Evolutionary conservation across 805 yeast genomes (phyloP).

Genomic region (Candida quercuum): DNA sequence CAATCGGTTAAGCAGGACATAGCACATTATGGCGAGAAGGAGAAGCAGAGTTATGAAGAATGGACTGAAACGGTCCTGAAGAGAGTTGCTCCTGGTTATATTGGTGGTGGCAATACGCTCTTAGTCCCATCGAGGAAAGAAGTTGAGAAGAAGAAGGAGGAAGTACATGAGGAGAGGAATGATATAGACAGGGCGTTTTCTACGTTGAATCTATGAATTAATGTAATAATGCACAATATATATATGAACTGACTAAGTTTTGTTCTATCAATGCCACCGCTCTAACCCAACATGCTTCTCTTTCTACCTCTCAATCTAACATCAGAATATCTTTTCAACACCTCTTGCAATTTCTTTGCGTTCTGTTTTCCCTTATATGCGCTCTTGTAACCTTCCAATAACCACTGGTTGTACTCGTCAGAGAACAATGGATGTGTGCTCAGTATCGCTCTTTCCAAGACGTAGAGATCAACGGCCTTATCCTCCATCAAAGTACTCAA

Average conservation of each 20-base stretch:
- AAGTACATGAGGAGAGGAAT: background rate
- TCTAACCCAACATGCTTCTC: conserved; percentile 84
- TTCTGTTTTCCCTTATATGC: conserved; percentile 32
- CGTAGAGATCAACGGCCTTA: conserved; percentile 95
- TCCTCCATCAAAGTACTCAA: conserved; percentile 77
- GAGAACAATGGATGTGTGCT: conserved; percentile 86
- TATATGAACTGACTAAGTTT: too few relatives aligned
- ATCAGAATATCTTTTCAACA: conserved; percentile 63
- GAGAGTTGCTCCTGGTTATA: conserved; percentile 38
- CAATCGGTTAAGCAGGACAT: conserved; percentile 23
- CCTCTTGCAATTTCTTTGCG: conserved; percentile 41
- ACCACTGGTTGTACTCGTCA: conserved; percentile 57
- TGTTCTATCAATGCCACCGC: too few relatives aligned
- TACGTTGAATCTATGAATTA: conserved; percentile 5
- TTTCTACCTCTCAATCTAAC: conserved; percentile 92
- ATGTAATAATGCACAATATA: too few relatives aligned
- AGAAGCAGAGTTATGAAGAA: conserved; percentile 20
- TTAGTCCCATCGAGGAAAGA: conserved; percentile 16
- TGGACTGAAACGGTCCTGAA: conserved; percentile 29
- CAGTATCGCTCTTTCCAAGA: conserved; percentile 82
- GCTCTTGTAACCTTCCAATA: conserved; percentile 61
- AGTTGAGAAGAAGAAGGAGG: background rate
- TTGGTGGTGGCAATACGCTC: conserved; percentile 19
- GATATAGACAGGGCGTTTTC: conserved; percentile 23
- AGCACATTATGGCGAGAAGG: conserved; percentile 19